Conservation (phyloP, 257 asterid genomes). For the Solanum bukasovii region DNA sequence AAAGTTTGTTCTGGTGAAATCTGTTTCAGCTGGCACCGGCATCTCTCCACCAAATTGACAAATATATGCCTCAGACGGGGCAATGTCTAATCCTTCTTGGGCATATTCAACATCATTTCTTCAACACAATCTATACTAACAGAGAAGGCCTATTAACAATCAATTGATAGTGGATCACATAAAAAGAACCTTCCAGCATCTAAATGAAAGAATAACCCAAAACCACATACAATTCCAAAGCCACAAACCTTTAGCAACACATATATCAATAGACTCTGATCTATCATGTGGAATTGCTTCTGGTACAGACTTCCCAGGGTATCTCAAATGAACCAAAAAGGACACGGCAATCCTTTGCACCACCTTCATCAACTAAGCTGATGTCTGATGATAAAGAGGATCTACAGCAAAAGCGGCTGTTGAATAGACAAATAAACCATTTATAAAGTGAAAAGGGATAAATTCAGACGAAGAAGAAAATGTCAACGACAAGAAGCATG, state of each 20-base stretch:
- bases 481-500: neutral
- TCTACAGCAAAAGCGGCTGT: constrained; percentile 76
- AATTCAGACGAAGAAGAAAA: neutral
- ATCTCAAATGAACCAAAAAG: constrained; percentile 82
- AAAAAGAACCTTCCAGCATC: neutral
- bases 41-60: constrained; percentile 51
- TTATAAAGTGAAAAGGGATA: neutral
- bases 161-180: neutral
- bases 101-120: constrained; percentile 51
- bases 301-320: constrained; percentile 64
- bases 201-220: neutral
- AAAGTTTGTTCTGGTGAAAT: constrained; percentile 30
- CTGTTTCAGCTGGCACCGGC: constrained; percentile 40
- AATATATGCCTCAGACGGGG: constrained; percentile 62
- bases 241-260: constrained; percentile 66
- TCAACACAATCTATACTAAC: constrained; percentile 48
- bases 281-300: constrained; percentile 22
- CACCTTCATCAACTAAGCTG: constrained; percentile 97
- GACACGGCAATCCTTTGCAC: constrained; percentile 79
- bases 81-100: constrained; percentile 46
- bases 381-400: constrained; percentile 88
- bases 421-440: neutral
- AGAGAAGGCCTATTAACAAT: neutral
- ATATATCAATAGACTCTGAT: constrained; percentile 41
- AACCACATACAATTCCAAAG: constrained; percentile 3